Evolutionary conservation across 2,329 filamentous ascomycete species (phyloP).

Genomic region (Cercospora zeina): DNA sequence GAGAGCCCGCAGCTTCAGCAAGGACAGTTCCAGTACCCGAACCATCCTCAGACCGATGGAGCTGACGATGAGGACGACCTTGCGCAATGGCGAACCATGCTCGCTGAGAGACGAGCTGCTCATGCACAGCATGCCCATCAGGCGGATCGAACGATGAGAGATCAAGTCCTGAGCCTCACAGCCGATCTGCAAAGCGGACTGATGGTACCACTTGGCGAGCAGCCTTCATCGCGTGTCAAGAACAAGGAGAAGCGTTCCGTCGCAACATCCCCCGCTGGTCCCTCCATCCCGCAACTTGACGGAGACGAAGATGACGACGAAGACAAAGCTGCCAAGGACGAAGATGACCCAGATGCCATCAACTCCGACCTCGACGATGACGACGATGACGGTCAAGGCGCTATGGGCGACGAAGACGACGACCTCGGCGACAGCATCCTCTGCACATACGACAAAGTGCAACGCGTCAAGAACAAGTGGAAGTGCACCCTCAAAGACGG

Average conservation of each 20-base stretch:
- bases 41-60: slow-evolving; percentile 73
- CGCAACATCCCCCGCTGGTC: slow-evolving; percentile 6
- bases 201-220: slow-evolving; percentile 69
- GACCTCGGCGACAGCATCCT: slow-evolving; percentile 89
- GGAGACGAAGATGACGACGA: slow-evolving; percentile 59
- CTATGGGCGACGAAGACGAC: slow-evolving; percentile 64
- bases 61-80: slow-evolving; percentile 57
- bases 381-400: slow-evolving; percentile 66
- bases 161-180: slow-evolving; percentile 65
- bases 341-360: slow-evolving; percentile 84
- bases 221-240: slow-evolving; percentile 41
- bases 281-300: slow-evolving; percentile 50
- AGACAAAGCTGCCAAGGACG: slow-evolving; percentile 49
- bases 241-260: slow-evolving; percentile 30
- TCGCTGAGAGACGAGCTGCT: slow-evolving; percentile 58
- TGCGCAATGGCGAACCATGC: slow-evolving; percentile 58
- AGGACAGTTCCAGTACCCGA: slow-evolving; percentile 43
- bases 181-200: slow-evolving; percentile 72
- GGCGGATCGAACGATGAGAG: slow-evolving; percentile 69
- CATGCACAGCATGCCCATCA: slow-evolving; percentile 56
- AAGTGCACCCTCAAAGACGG: slow-evolving; percentile 99
- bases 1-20: slow-evolving; percentile 34
- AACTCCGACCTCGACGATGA: slow-evolving; percentile 97
- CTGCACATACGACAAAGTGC: slow-evolving; percentile 99
- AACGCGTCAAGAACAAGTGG: slow-evolving; percentile 94